These are phyloP conservation scores for Spinacia oleracea DNA, from an alignment of 179 eudicot species.

Conservation along the genomic window DNA sequence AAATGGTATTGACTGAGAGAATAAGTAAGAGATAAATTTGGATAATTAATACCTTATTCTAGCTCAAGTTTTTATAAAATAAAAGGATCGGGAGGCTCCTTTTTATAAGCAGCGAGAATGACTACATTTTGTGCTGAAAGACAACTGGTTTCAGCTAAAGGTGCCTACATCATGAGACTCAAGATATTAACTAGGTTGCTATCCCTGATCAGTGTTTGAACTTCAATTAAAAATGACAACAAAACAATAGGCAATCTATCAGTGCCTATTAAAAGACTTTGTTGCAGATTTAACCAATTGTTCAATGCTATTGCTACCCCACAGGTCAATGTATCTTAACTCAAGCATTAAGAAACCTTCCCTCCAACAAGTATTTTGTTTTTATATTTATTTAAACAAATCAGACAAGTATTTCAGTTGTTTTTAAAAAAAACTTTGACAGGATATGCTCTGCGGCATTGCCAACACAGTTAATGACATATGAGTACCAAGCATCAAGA, in stretches of 20 bases:
- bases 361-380: background rate
- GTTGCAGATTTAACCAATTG: background rate
- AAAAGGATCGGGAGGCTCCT: conserved; percentile 8
- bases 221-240: conserved; percentile 13
- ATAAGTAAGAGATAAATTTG: background rate
- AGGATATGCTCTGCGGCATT: background rate
- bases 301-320: background rate
- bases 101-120: conserved; percentile 18
- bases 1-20: background rate
- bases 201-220: conserved; percentile 2
- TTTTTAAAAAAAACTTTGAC: background rate
- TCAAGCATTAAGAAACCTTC: background rate
- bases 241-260: conserved; percentile 1
- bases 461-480: background rate
- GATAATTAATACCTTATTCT: background rate
- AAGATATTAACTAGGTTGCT: conserved; percentile 17
- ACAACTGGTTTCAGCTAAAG: conserved; percentile 12
- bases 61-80: conserved; percentile 14
- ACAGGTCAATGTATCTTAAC: background rate
- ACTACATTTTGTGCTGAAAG: conserved; percentile 8
- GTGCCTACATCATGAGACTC: conserved; percentile 12
- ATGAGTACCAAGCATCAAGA: conserved; percentile 6
- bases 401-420: background rate
- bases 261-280: conserved; percentile 6
- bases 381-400: background rate